Conservation (phyloP, 78 protist species). For the Isochrysis galbana region DNA sequence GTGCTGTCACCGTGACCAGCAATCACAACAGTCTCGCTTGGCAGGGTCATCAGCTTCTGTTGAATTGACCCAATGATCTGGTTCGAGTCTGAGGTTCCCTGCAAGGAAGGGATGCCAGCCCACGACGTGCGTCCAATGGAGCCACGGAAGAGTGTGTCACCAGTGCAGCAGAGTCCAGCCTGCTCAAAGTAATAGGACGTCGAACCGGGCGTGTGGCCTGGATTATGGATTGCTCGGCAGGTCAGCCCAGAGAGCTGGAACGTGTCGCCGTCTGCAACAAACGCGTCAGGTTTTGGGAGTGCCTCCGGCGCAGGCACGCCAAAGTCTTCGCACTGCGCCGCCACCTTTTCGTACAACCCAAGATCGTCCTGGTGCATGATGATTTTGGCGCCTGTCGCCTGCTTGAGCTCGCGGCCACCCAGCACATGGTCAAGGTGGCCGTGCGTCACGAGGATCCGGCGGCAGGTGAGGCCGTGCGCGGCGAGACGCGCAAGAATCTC, state of each 20-base stretch:
- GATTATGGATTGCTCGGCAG: not conserved
- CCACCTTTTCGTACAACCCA: not conserved
- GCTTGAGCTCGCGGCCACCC: not conserved
- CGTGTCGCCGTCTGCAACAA: not conserved
- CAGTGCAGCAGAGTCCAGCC: not conserved
- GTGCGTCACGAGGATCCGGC: not conserved
- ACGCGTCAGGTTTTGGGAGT: not conserved
- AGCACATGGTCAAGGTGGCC: not conserved
- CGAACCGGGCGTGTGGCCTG: not conserved
- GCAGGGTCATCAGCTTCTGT: not conserved
- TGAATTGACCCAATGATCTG: not conserved
- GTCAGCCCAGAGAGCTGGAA: not conserved
- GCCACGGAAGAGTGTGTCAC: conserved; percentile 11
- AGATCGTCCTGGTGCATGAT: not conserved
- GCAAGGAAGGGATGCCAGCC: not conserved
- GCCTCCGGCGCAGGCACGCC: not conserved
- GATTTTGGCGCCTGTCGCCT: not conserved
- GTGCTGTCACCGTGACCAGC: not conserved
- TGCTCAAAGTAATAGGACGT: not conserved
- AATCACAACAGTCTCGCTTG: not conserved
- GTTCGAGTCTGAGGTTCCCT: not conserved
- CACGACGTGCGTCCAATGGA: not conserved
- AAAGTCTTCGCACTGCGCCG: not conserved
- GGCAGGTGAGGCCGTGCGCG: not conserved
- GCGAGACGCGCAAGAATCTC: not conserved